Base-by-base conservation (phyloP, 1,284 basidiomycete genomes). In the Malassezia sp. region DNA sequence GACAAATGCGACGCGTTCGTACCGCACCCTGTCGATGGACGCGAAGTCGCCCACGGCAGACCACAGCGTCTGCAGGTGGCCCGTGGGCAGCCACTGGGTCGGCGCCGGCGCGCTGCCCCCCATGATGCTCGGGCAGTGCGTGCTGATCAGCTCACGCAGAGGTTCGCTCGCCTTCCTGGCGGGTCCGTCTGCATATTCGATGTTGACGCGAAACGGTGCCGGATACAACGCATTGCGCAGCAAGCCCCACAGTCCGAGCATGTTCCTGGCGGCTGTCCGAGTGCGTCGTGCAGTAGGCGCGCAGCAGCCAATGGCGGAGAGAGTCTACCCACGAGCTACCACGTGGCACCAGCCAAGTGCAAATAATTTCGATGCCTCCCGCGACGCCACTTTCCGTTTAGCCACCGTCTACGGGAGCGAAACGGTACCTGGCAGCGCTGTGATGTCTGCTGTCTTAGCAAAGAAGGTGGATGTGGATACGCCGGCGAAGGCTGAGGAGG, bases 1-100 rank as follows among this genome's bases (percentile, higher is more conserved):
- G 27, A 70, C 30, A 14, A 70, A 54, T 7, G 67, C 55, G 7
- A 56, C 52, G 12, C 67, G 51, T 35, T 60, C 56, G 54, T 56
- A 68, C 11, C 54, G 49, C 17, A 68, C 62, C 8, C 45, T 37
- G 44, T 70, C 63, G 30, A 59, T 46, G 10, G 39, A 20, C 30
- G 41, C 38, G 18, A 66, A 61, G 44, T 67, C 53, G 30, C 42
- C 62, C 0, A 56, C 33, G 8, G 59, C 59, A 2, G 57, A 57
- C 32, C 59, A 70, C 45, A 70, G 47, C 15, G 67, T 70, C 42
- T 70, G 67, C 7, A 66, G 37, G 20, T 67, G 63, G 1, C 67
- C 67, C 2, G 56, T 42, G 2, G 64, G 53, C 20, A 67, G 57
- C 50, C 53, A 56, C 4, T 58, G 59, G 3, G 56, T 45, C 3